phyloP scores from a whole-genome alignment of 169 alveolate species.

The Plasmodium sp. region DNA sequence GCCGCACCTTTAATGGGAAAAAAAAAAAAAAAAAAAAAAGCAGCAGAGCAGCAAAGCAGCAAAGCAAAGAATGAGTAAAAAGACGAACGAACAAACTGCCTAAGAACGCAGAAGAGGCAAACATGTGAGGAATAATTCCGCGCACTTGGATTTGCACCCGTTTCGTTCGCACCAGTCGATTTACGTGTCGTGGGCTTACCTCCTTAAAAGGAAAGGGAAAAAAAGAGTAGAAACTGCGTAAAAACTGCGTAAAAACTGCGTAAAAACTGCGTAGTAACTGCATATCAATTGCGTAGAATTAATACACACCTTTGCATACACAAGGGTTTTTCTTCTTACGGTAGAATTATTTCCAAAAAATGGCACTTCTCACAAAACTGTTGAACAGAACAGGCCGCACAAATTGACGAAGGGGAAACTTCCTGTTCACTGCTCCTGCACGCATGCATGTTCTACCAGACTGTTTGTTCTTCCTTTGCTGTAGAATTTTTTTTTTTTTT shows the following conservation, averaged over 20 bases:
- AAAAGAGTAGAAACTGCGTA: not conserved
- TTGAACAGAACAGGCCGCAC: not conserved
- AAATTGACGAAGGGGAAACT: not conserved
- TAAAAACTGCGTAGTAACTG: not conserved
- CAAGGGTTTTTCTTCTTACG: not conserved
- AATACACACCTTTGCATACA: not conserved
- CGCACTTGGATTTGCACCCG: not conserved
- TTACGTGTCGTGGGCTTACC: not conserved
- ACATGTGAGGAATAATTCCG: not conserved
- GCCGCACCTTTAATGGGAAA: not conserved
- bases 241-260: too few relatives aligned
- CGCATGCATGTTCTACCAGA: not conserved
- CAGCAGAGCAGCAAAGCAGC: not conserved
- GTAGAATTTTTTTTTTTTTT: not conserved
- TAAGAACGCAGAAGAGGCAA: not conserved
- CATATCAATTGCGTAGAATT: not conserved
- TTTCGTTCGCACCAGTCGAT: not conserved
- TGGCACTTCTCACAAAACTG: not conserved
- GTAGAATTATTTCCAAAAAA: not conserved
- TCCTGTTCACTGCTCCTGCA: not conserved
- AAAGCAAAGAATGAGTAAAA: not conserved
- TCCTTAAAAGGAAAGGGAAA: not conserved
- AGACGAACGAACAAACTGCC: not conserved
- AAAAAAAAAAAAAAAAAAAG: not conserved
- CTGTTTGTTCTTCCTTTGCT: not conserved